Base-by-base conservation (phyloP, 345 rosid species). In the Fremontodendron californicum region DNA sequence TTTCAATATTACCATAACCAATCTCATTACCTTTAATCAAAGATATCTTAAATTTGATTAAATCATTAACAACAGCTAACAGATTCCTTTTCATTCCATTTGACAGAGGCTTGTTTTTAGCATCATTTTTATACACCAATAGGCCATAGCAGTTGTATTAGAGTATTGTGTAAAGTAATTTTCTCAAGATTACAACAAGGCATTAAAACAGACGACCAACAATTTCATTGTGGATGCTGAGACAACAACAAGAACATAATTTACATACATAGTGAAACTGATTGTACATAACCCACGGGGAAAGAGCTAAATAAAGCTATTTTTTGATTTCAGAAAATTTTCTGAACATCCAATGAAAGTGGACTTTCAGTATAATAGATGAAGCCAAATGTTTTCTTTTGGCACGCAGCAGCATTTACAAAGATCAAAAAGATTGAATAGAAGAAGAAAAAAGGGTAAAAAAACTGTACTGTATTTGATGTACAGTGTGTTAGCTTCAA, bases 391-490 rank as follows among this genome's bases (percentile, higher is more conserved):
- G 74, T 72, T 75, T 77, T n/a, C n/a, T n/a, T 73, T 71, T 68
- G 64, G 71, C 80, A 81, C 49, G 55, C 86, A 48, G 13, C 86
- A 39, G 70, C 29, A 87, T 87, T 88, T 88, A 88, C 90, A 88
- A 52, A 31, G 73, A 64, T 23, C 12, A 60, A 67, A 31, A 69
- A 69, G 46, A 16, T 65, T 29, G 65, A 5, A 39, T 37, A 45
- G 0, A 43, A 67, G 42, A n/a, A n/a, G n/a, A 51, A 61, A 29
- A 57, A 75, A 45, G 23, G 9, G 43, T 12, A 66, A 61, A 82
- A 46, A 70, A 83, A 42, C 52, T 19, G 64, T 75, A 68, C n/a
- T 78, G 77, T 74, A 74, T 80, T 78, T 45, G 81, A 83, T 88
- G 80, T 89, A 87, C 86, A 76, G 73, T 79, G 52, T 80, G 91